phyloP scores from a whole-genome alignment of 177 flowering plant genomes.

The Telopea speciosissima region DNA sequence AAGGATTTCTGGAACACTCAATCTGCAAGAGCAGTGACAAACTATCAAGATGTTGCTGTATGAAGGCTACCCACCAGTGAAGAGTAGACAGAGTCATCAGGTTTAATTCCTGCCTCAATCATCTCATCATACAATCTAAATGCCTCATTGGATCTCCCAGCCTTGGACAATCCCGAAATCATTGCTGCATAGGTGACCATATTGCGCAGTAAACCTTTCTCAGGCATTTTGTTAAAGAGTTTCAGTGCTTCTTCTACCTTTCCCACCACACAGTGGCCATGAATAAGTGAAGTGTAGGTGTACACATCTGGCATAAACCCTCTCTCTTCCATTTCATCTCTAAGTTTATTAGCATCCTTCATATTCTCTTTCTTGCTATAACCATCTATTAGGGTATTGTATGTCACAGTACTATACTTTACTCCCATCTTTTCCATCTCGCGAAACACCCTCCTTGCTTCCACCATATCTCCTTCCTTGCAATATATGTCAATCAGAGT shows the following conservation, averaged over 20 bases:
- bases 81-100: constrained; percentile 68
- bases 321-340: constrained; percentile 46
- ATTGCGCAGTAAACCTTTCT: constrained; percentile 33
- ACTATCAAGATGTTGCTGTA: constrained; percentile 15
- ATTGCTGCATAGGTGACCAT: constrained; percentile 55
- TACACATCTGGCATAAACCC: constrained; percentile 55
- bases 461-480: constrained; percentile 69
- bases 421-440: constrained; percentile 59
- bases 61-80: constrained; percentile 74
- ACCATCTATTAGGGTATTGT: constrained; percentile 69
- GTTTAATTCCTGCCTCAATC: constrained; percentile 52
- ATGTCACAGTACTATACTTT: constrained; percentile 51
- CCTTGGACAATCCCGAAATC: constrained; percentile 68
- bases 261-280: constrained; percentile 60
- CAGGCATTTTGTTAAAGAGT: constrained; percentile 53
- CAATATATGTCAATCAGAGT: constrained; percentile 60
- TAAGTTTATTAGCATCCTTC: constrained; percentile 53
- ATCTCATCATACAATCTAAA: constrained; percentile 72
- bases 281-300: constrained; percentile 67
- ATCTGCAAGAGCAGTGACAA: neutral
- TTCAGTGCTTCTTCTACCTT: constrained; percentile 51
- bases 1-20: neutral
- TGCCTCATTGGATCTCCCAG: constrained; percentile 67
- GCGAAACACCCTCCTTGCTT: constrained; percentile 44
- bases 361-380: constrained; percentile 52